phyloP scores from a whole-genome alignment of 1,139 yeast genomes.

The Waltiozyma solani region DNA sequence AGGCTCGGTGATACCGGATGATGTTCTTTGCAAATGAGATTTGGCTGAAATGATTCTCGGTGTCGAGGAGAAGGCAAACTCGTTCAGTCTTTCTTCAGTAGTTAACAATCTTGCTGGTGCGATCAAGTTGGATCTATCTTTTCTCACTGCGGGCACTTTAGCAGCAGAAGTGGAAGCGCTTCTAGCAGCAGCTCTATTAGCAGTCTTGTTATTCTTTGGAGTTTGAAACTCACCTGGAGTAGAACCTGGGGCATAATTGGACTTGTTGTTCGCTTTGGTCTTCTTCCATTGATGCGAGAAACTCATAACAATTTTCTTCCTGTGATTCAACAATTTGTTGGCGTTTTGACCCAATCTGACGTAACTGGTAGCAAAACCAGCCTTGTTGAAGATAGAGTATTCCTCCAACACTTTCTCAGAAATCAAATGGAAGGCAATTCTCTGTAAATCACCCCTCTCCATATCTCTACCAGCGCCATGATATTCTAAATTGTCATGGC shows the following conservation, averaged over 20 bases:
- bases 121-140: background rate
- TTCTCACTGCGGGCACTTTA: background rate
- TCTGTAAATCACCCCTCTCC: slow-evolving; percentile 61
- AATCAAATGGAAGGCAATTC: slow-evolving; percentile 71
- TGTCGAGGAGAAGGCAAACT: slow-evolving; percentile 11
- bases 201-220: background rate
- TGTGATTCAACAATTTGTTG: slow-evolving; percentile 32
- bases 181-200: background rate
- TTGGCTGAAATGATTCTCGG: slow-evolving; percentile 21
- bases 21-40: slow-evolving; percentile 19
- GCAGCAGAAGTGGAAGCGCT: background rate
- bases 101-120: slow-evolving; percentile 4
- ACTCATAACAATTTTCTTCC: slow-evolving; percentile 36
- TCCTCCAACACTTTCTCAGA: slow-evolving; percentile 63
- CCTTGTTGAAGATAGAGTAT: slow-evolving; percentile 56
- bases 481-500: slow-evolving; percentile 47
- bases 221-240: background rate
- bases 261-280: slow-evolving; percentile 4
- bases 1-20: slow-evolving; percentile 8
- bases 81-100: slow-evolving; percentile 7
- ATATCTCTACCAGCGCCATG: slow-evolving; percentile 66
- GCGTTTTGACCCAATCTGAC: slow-evolving; percentile 51
- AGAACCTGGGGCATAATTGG: background rate
- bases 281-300: slow-evolving; percentile 21
- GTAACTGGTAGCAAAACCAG: slow-evolving; percentile 79